Base-by-base conservation (phyloP, 306 rosid species). In the Gastrolobium bilobum region DNA sequence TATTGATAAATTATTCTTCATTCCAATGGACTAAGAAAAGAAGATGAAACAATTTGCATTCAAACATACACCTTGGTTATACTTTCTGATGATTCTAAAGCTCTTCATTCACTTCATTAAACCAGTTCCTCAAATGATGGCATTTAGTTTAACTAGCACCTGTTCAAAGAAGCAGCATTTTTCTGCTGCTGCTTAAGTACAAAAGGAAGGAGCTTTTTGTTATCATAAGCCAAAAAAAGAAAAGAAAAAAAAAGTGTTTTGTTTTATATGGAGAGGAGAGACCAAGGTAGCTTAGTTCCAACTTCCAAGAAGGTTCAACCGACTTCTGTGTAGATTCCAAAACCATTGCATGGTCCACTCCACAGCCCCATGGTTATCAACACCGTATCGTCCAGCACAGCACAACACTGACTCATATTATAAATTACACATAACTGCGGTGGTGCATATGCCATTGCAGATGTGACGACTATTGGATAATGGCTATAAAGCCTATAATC, bases 271-370 rank as follows among this genome's bases (percentile, higher is more conserved):
- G 2, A 8, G 2, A 43, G 6, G 58, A 8, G n/a, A 38, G 7
- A n/a, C 11, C 40, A 39, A 40, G 54, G 54, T 47, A 29, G 68
- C 56, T 57, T 56, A 57, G 50, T 56, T 67, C 76, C 69, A 79
- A 60, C 37, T 56, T 67, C 76, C 69, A 79, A 60, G 54, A 79
- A 35, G 65, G 20, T 64, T 76, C 63, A 52, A 35, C 35, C 48
- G 26, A 20, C 26, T 20, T 20, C 26, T 20, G 0, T 38, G 64
- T 26, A 71, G 65, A 57, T 35, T 68, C 66, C 71, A 59, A 53
- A 38, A 56, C 51, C 65, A 44, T 33, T 80, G 14, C 33, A 10
- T 58, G 50, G 44, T 44, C 52, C 57, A 39, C 35, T 53, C 60
- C 66, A 44, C 15, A 65, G 5, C 79, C 43, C 44, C 42, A 43